Percentiles rank a stretch among this genome's conserved stretches.
phyloP scores from a whole-genome alignment of 371 early-diverging fungal species.

The Entomophthora muscae region DNA sequence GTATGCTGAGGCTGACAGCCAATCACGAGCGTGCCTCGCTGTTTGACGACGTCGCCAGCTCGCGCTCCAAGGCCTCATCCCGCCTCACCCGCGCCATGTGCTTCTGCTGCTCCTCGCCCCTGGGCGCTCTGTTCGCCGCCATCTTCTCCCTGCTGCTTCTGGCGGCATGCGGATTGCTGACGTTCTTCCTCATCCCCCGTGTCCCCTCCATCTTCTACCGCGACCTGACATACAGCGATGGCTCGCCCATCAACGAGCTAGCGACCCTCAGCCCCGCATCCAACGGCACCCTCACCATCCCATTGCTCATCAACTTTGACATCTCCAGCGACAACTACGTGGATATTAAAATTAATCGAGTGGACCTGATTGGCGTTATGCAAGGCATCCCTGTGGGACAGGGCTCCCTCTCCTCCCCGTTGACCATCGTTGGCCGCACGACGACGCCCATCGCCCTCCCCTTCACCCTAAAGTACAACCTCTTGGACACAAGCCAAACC shows the following conservation, averaged over 20 bases:
- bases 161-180: constrained; percentile 1
- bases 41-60: neutral
- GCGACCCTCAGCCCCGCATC: neutral
- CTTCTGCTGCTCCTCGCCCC: constrained; percentile 3
- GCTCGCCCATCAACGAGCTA: neutral
- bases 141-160: neutral
- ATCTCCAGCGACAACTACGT: constrained; percentile 2
- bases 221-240: constrained; percentile 4
- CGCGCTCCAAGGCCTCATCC: neutral
- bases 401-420: neutral
- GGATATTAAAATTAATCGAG: neutral
- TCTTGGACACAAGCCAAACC: neutral
- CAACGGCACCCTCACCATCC: neutral
- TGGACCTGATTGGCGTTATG: neutral
- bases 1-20: neutral
- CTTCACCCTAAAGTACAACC: neutral
- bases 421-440: neutral
- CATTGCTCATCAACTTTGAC: constrained; percentile 1
- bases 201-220: neutral
- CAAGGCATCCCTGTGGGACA: neutral
- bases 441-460: constrained; percentile 2
- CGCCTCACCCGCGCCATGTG: constrained; percentile 1
- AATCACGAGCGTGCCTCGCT: neutral
- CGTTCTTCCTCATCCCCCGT: constrained; percentile 3
- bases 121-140: neutral